phyloP scores from a whole-genome alignment of 257 asterid genomes.

The Osmanthus fragrans region DNA sequence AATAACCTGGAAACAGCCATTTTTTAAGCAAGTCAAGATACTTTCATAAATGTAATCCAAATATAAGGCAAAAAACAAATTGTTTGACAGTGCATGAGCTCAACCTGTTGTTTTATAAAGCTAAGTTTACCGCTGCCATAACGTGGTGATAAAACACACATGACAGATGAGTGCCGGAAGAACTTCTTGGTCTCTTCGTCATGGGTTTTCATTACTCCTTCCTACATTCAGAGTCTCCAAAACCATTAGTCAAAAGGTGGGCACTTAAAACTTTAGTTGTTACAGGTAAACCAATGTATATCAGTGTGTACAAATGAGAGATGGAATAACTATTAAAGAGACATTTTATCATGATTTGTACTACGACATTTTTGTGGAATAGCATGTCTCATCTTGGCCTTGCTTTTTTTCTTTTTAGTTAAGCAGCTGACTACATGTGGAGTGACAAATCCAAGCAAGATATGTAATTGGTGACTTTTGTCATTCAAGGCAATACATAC shows the following conservation, averaged over 20 bases:
- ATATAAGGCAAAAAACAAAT: constrained; percentile 3
- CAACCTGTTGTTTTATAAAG: constrained; percentile 78
- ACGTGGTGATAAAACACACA: constrained; percentile 84
- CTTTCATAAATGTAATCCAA: constrained; percentile 11
- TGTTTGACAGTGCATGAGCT: constrained; percentile 16
- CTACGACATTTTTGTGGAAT: background rate
- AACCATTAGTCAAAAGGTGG: constrained; percentile 12
- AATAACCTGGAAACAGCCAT: constrained; percentile 61
- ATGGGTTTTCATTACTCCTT: constrained; percentile 84
- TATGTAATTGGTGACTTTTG: background rate
- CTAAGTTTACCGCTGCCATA: constrained; percentile 83
- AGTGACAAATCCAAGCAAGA: background rate
- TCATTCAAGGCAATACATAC: background rate
- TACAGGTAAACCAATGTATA: constrained; percentile 14
- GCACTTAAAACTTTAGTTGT: constrained; percentile 9
- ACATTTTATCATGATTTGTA: background rate
- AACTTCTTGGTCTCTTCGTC: constrained; percentile 92
- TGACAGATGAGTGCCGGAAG: constrained; percentile 82
- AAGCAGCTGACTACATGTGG: background rate
- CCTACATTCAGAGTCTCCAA: constrained; percentile 51
- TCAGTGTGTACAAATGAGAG: constrained; percentile 5
- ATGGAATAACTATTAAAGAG: background rate
- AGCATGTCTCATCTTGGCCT: background rate
- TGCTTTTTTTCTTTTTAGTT: background rate
- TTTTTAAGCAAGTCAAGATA: constrained; percentile 25